phyloP scores from a whole-genome alignment of 805 yeast species.

The Ogataea dorogensis region DNA sequence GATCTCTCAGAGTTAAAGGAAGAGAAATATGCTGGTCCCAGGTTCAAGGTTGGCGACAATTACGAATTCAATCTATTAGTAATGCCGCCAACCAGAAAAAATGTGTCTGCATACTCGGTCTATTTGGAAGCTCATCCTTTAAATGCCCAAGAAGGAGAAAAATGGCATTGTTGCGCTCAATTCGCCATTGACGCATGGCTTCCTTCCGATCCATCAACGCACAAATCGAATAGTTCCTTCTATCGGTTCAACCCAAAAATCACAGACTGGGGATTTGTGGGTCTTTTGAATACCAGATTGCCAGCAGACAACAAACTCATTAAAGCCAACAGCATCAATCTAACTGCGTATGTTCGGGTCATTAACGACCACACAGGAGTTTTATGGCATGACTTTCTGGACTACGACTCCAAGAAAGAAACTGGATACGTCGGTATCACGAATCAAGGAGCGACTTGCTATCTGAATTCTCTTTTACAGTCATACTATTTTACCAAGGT shows the following conservation, averaged over 20 bases:
- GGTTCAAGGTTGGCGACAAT: constrained; percentile 53
- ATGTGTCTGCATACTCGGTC: constrained; percentile 58
- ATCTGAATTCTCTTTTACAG: constrained; percentile 87
- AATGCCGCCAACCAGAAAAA: constrained; percentile 70
- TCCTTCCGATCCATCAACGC: constrained; percentile 65
- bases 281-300: constrained; percentile 60
- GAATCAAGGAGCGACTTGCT: constrained; percentile 98
- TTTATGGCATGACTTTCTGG: constrained; percentile 82
- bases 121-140: constrained; percentile 74
- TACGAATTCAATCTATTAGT: constrained; percentile 68
- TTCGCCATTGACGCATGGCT: constrained; percentile 84
- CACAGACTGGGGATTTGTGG: constrained; percentile 95
- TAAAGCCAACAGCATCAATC: constrained; percentile 56
- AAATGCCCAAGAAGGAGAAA: constrained; percentile 30
- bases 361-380: constrained; percentile 92
- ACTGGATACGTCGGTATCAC: constrained; percentile 92
- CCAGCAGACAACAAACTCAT: constrained; percentile 28
- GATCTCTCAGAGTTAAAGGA: constrained; percentile 33
- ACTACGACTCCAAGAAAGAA: constrained; percentile 80
- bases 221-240: constrained; percentile 59
- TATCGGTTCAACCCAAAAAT: constrained; percentile 77
- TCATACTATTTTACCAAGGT: constrained; percentile 82
- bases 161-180: constrained; percentile 90
- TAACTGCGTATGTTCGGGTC: constrained; percentile 74
- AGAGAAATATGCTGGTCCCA: constrained; percentile 40